A percentile compares a stretch with the other conserved stretches of the same genome.
phyloP scores from a whole-genome alignment of 495 filamentous ascomycete species.

The Rostrohypoxylon terebratum region DNA sequence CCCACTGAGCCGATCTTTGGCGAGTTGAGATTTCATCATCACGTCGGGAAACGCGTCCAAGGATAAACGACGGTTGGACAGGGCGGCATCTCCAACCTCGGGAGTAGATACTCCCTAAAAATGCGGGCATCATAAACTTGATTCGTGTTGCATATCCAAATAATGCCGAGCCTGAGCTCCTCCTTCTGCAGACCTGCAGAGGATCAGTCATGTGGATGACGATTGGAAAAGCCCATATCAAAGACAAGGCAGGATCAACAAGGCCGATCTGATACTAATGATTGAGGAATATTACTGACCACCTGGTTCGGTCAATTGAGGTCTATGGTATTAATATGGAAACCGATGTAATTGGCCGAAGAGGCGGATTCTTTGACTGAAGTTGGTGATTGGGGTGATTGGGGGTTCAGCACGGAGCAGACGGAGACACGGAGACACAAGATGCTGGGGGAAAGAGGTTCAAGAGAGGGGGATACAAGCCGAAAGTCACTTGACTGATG shows the following conservation, averaged over 20 bases:
- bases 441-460: slow-evolving; percentile 21
- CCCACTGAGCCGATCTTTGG: slow-evolving; percentile 36
- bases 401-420: neutral
- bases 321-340: slow-evolving; percentile 16
- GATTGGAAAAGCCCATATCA: slow-evolving; percentile 20
- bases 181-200: too few species aligned
- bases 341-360: slow-evolving; percentile 31
- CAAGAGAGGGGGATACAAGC: neutral
- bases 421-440: slow-evolving; percentile 22
- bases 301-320: slow-evolving; percentile 33
- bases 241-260: slow-evolving; percentile 35
- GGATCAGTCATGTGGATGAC: slow-evolving; percentile 39
- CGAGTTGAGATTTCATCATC: slow-evolving; percentile 27
- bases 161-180: slow-evolving; percentile 44
- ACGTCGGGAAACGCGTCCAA: slow-evolving; percentile 31
- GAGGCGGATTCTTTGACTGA: slow-evolving; percentile 16
- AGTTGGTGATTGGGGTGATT: slow-evolving; percentile 43
- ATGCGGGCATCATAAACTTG: slow-evolving; percentile 17
- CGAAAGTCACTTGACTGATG: slow-evolving; percentile 41
- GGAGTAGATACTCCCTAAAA: neutral
- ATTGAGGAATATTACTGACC: slow-evolving; percentile 18
- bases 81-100: slow-evolving; percentile 18
- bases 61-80: slow-evolving; percentile 15
- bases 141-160: slow-evolving; percentile 19
- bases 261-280: neutral